Evolutionary conservation across 768 basidiomycete genomes (phyloP), one percentile per base, ranked within the genome.

Genomic region (Pleurotus djamor): DNA sequence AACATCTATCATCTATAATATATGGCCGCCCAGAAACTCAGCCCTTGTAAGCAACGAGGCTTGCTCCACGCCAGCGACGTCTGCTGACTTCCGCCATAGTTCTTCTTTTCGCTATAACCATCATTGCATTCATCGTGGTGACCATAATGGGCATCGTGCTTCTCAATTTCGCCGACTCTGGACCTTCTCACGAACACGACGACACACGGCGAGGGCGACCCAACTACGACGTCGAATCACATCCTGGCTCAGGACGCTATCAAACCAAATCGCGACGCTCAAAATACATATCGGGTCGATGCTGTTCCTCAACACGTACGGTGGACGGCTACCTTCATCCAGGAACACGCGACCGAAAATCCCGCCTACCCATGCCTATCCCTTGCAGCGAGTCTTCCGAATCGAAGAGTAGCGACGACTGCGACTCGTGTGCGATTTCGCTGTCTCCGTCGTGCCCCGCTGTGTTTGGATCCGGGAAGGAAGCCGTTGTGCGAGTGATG

Each of bases 121-220:
- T 58, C 5, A 37, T 58, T 38, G 45, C 33, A 5, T 58, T 58
- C 57, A 58, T 58, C 45, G 32, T 58, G 17, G 57, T 49, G 7
- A 58, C 57, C 17, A 58, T 58, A 28, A 16, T 58, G 32, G 57
- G 57, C 37, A 58, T 48, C 32, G 47, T 58, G n/a, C 33, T 58
- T 17, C 44, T 58, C 47, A 58, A 48, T 37, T 17, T 49, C 5
- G 44, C 37, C 9, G 33, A 13, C 8, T 32, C 33, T 16, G 38
- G 17, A n/a, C n/a, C 41, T 45, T 43, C 32, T 48, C 57, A 16
- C 3, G 21, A 28, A 28, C 36, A 58, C 32, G 33, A 16, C 32
- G 32, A 48, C 4, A 21, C 12, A 16, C 44, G 43, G 45, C 14
- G 57, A 47, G 9, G 41, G 16, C 54, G 41, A 13, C 37, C 48